phyloP scores from a whole-genome alignment of 139 green algal genomes.

The Tetraselmis chui region DNA sequence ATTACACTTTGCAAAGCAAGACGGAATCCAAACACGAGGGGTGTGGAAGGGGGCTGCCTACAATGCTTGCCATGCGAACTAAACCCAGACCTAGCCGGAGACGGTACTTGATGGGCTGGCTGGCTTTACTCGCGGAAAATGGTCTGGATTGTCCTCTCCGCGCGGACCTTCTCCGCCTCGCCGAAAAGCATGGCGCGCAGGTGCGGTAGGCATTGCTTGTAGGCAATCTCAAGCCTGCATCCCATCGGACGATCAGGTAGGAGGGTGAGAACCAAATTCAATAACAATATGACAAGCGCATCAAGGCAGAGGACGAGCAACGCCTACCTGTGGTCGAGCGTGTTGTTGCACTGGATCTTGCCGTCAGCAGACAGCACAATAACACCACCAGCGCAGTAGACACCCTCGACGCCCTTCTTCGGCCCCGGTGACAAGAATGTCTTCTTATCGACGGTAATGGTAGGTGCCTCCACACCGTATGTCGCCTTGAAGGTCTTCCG shows the following conservation, averaged over 20 bases:
- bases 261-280: too few species aligned
- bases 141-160: neutral
- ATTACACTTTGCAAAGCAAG: too few species aligned
- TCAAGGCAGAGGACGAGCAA: neutral
- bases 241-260: neutral
- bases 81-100: too few species aligned
- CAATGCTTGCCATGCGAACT: too few species aligned
- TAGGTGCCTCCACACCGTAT: slow-evolving; percentile 39
- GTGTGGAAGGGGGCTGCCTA: too few species aligned
- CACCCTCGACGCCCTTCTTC: slow-evolving; percentile 23
- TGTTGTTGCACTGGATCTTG: slow-evolving; percentile 88
- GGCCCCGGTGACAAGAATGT: slow-evolving; percentile 64
- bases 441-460: slow-evolving; percentile 53
- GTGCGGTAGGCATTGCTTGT: slow-evolving; percentile 65
- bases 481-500: slow-evolving; percentile 40
- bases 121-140: slow-evolving; percentile 1
- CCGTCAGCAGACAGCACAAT: slow-evolving; percentile 76
- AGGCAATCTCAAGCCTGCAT: slow-evolving; percentile 72
- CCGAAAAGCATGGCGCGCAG: slow-evolving; percentile 68
- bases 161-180: neutral
- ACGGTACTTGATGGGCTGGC: too few species aligned
- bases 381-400: slow-evolving; percentile 77
- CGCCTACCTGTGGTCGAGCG: slow-evolving; percentile 62
- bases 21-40: too few species aligned
- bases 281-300: too few species aligned